Base-by-base conservation (phyloP, 805 yeast genomes). In the Saccharomycopsis sp. region DNA sequence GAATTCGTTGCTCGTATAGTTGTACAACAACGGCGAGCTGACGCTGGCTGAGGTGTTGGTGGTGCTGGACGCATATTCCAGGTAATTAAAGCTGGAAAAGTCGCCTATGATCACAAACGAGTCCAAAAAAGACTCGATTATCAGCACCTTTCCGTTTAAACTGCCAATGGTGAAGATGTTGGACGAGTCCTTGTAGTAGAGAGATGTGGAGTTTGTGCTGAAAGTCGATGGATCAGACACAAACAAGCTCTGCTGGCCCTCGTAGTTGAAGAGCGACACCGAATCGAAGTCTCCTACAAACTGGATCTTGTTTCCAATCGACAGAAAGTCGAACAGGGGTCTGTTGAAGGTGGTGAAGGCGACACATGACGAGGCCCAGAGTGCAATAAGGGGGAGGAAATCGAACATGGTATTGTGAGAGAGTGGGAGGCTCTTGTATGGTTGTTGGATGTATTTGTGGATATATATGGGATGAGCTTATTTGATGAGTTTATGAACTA, bases 321-420 rank as follows among this genome's bases (percentile, higher is more conserved):
- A 77, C n/a, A 68, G 66, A 55, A 75, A 68, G 64, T 77, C 73
- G 60, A 77, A 74, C 2, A 75, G 56, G 0, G 79, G 79, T 56
- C 80, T 62, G 59, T 51, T 23, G 24, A 61, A 53, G 22, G 59
- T n/a, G 35, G 12, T 17, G n/a, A 54, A 54, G 49, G 38, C 9
- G 38, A 12, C 9, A 29, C 12, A 29, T 29, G 38, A 12, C 38
- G n/a, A n/a, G 38, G 38, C 38, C 12, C 5, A 29, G 38, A 29
- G 38, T 5, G 9, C 38, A 29, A 29, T 29, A n/a, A n/a, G 38
- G 38, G 38, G 38, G 38, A 7, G 38, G 12, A 29, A 29, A 29
- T 5, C 38, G 12, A 7, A 12, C n/a, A n/a, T n/a, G n/a, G n/a
- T n/a, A n/a, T n/a, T n/a, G n/a, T n/a, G n/a, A n/a, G n/a, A n/a